These are phyloP conservation scores for Nothophaeocryptopus gaeumannii DNA, from an alignment of 2,329 filamentous ascomycete genomes.

Conservation along the genomic window DNA sequence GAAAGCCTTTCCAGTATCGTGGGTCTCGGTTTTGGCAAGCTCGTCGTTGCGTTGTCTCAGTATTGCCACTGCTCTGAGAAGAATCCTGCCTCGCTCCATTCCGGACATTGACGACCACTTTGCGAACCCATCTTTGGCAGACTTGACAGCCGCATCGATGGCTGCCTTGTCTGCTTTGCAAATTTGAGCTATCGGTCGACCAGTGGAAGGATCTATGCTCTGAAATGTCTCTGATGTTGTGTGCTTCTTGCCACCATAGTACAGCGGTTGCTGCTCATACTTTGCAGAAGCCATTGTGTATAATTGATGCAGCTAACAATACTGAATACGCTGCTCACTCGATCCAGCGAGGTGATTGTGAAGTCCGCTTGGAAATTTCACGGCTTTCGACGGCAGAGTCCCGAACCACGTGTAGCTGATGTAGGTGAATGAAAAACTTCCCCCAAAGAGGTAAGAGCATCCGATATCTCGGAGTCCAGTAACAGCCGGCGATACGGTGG, in stretches of 20 bases:
- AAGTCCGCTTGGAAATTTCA: conserved; percentile 1
- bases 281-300: conserved; percentile 14
- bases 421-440: conserved; percentile 1
- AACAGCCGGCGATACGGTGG: not conserved
- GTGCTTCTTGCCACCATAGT: conserved; percentile 70
- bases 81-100: conserved; percentile 71
- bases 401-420: not conserved
- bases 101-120: conserved; percentile 73
- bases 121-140: conserved; percentile 69
- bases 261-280: conserved; percentile 51
- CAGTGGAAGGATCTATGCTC: conserved; percentile 71
- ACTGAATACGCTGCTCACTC: too few relatives aligned
- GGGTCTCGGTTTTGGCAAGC: conserved; percentile 74
- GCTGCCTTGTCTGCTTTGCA: conserved; percentile 55
- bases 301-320: too few relatives aligned
- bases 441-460: conserved; percentile 10
- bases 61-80: conserved; percentile 71
- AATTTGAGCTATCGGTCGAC: conserved; percentile 66
- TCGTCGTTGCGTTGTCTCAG: conserved; percentile 75
- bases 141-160: conserved; percentile 68
- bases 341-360: not conserved
- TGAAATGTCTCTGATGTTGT: conserved; percentile 61
- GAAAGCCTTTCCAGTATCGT: conserved; percentile 82
- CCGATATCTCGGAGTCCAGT: conserved; percentile 8
- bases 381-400: conserved; percentile 2